Evolutionary conservation across 306 rosid species (phyloP).

Genomic region (Adenanthera pavonina): DNA sequence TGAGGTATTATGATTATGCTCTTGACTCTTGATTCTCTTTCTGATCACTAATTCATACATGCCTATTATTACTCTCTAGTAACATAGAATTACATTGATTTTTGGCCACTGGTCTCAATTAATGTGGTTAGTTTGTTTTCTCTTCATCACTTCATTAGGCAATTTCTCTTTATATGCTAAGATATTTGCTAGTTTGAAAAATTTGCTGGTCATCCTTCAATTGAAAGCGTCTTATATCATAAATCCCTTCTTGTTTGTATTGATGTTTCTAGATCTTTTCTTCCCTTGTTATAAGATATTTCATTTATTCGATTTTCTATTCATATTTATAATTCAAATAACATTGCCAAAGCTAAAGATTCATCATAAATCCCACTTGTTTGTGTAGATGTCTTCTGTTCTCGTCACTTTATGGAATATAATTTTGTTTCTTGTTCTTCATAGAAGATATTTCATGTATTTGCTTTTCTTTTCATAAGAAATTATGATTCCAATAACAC

Average conservation of each 20-base stretch:
- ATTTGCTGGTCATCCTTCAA: neutral
- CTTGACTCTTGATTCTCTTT: neutral
- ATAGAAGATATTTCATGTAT: too few relatives aligned
- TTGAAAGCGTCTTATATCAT: neutral
- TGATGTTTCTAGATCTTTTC: conserved; percentile 11
- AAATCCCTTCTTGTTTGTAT: conserved; percentile 9
- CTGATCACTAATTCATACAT: neutral
- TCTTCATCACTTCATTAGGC: neutral
- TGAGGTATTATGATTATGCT: conserved; percentile 60
- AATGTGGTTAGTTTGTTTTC: conserved; percentile 8
- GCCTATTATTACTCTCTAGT: neutral
- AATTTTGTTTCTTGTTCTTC: too few relatives aligned
- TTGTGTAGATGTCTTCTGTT: too few relatives aligned
- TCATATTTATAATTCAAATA: neutral
- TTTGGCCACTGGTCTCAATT: neutral
- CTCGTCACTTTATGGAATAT: too few relatives aligned
- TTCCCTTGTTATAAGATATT: neutral
- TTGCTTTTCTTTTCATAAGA: neutral
- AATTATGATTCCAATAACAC: conserved; percentile 1
- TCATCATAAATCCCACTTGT: neutral
- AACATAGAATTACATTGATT: conserved; percentile 9
- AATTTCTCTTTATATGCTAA: neutral
- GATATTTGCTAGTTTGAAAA: neutral
- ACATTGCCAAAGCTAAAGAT: conserved; percentile 19
- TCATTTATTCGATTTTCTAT: conserved; percentile 10